Base-by-base conservation (phyloP, 2,329 filamentous ascomycete genomes). In the Talaromyces pinophilus region DNA sequence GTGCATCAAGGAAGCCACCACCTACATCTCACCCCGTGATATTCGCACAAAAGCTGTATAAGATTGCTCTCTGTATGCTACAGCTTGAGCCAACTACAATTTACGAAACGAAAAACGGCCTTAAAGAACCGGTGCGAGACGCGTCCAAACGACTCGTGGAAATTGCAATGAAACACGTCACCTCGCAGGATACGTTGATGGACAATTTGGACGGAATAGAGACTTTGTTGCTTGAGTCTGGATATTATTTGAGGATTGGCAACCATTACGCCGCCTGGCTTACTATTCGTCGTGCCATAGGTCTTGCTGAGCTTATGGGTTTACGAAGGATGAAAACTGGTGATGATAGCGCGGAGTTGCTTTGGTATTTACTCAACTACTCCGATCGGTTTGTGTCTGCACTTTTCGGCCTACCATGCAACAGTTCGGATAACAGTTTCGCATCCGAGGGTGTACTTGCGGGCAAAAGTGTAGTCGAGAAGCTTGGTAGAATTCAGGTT, bases 211-310 rank as follows among this genome's bases (percentile, higher is more conserved):
- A 86, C 48, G 82, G 81, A 1, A 73, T 87, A 62, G 83, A 86
- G 70, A 83, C 81, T 55, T 74, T 83, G 33, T 75, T 83, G 33
- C 70, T 87, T 11, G 79, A 82, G 67, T 76, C 79, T 2, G 84
- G 84, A 67, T 81, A 84, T 67, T 82, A 83, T 67, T 76, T 85
- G 48, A 83, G 85, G 62, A 80, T 84, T 66, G 85, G 85, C 3
- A 80, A 83, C 59, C 83, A 84, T 11, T 79, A 81, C 25, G 76
- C 79, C 65, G 82, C 83, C 0, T 87, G 84, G 84, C 74, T 82
- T 6, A 74, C 79, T 3, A 76, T 79, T 55, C 79, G 83, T 13
- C 80, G 81, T 44, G 85, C 80, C 2, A 71, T 86, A 38, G 82
- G 80, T 69, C 80, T 82, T 65, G 79, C 81, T 3, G 77, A 85